Percentiles rank a stretch among this genome's conserved stretches.
These are phyloP conservation scores for Plasmodium knowlesi DNA, from an alignment of 169 alveolate genomes.

Conservation along the genomic window DNA sequence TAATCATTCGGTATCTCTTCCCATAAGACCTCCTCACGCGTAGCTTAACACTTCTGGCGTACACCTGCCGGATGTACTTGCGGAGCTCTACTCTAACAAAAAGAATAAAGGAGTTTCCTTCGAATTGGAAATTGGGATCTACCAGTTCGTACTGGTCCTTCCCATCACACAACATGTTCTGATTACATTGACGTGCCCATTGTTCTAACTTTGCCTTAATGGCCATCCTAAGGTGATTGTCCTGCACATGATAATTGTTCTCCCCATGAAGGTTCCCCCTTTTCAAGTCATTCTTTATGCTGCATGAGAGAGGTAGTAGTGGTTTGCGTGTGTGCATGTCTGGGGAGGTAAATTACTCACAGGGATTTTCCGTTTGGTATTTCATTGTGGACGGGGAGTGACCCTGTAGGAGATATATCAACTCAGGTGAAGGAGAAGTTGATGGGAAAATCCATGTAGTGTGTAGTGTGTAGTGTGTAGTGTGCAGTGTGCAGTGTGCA, in stretches of 20 bases:
- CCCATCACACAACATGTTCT: not conserved
- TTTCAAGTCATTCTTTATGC: not conserved
- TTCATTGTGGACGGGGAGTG: not conserved
- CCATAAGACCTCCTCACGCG: constrained; percentile 20
- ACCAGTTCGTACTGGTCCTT: not conserved
- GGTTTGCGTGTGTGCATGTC: not conserved
- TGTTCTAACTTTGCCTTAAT: not conserved
- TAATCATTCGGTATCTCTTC: not conserved
- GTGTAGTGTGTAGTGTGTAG: not conserved
- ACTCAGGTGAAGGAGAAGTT: not conserved
- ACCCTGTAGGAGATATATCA: not conserved
- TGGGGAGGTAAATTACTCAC: not conserved
- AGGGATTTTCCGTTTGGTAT: not conserved
- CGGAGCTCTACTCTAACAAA: not conserved
- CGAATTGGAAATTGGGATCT: constrained; percentile 8
- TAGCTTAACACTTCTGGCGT: not conserved
- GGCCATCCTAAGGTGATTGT: not conserved
- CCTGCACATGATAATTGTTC: too few species aligned
- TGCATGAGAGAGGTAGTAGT: not conserved
- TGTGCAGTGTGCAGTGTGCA: not conserved
- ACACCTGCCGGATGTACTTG: not conserved
- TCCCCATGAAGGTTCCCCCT: too few species aligned
- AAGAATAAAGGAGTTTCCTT: not conserved
- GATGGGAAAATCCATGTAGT: too few species aligned
- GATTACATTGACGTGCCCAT: not conserved